Evolutionary conservation across 495 filamentous ascomycete genomes (phyloP).

Genomic region (Xylaria scruposa): DNA sequence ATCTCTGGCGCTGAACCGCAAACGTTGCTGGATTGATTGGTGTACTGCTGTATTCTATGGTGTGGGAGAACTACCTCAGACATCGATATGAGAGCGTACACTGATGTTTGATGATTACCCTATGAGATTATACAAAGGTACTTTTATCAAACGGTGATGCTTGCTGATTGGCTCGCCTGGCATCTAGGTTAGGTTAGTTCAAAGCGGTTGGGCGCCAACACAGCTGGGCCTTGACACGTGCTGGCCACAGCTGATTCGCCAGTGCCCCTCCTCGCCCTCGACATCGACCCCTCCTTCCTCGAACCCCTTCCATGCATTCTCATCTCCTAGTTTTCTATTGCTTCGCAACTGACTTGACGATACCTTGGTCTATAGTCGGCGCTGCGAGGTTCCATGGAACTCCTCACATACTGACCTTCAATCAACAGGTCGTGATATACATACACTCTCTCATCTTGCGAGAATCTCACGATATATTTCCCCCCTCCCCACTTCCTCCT

Average conservation of each 20-base stretch:
- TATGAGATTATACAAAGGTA: background rate
- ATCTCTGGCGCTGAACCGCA: no score
- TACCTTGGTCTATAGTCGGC: background rate
- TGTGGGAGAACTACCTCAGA: background rate
- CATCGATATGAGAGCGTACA: background rate
- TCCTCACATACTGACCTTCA: background rate
- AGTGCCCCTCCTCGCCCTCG: background rate
- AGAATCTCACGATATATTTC: background rate
- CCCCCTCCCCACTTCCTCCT: background rate
- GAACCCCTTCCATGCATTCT: background rate
- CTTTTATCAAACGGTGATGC: background rate
- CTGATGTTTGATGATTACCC: background rate
- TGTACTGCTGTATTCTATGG: background rate
- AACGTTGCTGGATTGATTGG: background rate
- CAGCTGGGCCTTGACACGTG: background rate
- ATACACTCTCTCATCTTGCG: background rate
- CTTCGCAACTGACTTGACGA: background rate
- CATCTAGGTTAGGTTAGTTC: constrained; percentile 58
- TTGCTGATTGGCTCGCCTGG: background rate
- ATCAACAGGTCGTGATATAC: background rate
- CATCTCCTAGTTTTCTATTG: background rate
- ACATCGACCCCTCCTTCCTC: background rate
- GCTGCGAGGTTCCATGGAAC: background rate
- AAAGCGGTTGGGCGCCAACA: constrained; percentile 19
- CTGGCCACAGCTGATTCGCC: constrained; percentile 2